Percentiles rank a stretch among this genome's conserved stretches.
phyloP scores from a whole-genome alignment of 2,329 filamentous ascomycete species.

The Neurospora sp. region DNA sequence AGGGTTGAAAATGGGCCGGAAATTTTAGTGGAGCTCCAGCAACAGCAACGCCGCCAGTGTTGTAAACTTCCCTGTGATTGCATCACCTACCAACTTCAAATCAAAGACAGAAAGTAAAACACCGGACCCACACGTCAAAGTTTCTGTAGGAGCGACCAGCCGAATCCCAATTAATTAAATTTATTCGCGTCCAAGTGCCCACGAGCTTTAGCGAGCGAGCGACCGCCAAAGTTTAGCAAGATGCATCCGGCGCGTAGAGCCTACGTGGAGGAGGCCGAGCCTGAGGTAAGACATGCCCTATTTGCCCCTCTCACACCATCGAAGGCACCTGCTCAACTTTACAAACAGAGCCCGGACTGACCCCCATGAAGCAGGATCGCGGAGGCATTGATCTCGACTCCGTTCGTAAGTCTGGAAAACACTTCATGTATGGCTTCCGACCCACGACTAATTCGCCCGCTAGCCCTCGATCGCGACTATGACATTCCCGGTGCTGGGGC shows the following conservation, averaged over 20 bases:
- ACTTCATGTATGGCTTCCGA: background rate
- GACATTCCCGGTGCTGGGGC: slow-evolving; percentile 56
- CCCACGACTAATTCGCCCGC: slow-evolving; percentile 4
- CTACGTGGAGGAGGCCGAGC: slow-evolving; percentile 78
- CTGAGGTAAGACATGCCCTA: slow-evolving; percentile 44
- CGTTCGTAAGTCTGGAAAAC: slow-evolving; percentile 27
- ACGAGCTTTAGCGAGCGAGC: background rate
- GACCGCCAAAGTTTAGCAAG: slow-evolving; percentile 28
- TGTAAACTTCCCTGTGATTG: background rate
- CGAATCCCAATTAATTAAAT: background rate
- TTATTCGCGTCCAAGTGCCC: background rate
- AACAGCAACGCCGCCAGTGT: background rate
- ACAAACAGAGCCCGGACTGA: slow-evolving; percentile 17
- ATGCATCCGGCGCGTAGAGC: slow-evolving; percentile 88
- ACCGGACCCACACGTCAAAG: background rate
- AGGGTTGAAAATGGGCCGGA: background rate
- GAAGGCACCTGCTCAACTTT: slow-evolving; percentile 15
- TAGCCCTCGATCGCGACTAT: slow-evolving; percentile 68
- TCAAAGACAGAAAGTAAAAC: background rate
- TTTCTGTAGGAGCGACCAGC: background rate
- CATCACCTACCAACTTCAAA: background rate
- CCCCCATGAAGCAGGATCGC: slow-evolving; percentile 20
- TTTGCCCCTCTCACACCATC: slow-evolving; percentile 7
- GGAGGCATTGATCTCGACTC: slow-evolving; percentile 39
- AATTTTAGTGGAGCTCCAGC: background rate